Percentiles rank a stretch among this genome's conserved stretches.
These are phyloP conservation scores for Cicer cuneatum DNA, from an alignment of 306 rosid species.

Conservation along the genomic window DNA sequence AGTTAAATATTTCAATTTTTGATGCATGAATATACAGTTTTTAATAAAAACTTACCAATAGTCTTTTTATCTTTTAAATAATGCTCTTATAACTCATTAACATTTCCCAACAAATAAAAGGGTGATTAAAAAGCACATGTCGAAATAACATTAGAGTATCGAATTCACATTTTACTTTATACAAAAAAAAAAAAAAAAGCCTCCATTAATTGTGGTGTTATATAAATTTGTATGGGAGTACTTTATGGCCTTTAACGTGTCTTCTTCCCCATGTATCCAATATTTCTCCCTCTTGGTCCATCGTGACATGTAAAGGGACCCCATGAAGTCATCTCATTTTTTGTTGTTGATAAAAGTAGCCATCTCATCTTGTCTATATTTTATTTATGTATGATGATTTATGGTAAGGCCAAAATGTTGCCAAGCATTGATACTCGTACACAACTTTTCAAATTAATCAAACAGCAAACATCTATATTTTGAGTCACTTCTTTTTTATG, in stretches of 20 bases:
- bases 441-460: not conserved
- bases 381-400: not conserved
- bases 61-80: no score
- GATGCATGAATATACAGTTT: no score
- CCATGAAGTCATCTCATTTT: not conserved
- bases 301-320: conserved; percentile 1
- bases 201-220: not conserved
- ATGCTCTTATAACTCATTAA: no score
- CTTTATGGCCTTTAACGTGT: conserved; percentile 34
- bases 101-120: no score
- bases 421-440: not conserved
- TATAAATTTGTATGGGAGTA: not conserved
- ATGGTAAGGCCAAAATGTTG: not conserved
- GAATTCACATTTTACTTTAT: no score
- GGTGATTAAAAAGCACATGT: no score
- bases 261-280: conserved; percentile 10
- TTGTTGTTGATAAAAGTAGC: not conserved
- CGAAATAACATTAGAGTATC: no score
- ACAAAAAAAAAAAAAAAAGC: no score
- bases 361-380: not conserved
- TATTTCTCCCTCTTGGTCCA: not conserved
- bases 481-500: not conserved
- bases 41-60: no score
- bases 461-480: not conserved
- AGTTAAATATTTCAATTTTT: no score